Base-by-base conservation (phyloP, 768 basidiomycete species). In the Boletus vermiculosoides region DNA sequence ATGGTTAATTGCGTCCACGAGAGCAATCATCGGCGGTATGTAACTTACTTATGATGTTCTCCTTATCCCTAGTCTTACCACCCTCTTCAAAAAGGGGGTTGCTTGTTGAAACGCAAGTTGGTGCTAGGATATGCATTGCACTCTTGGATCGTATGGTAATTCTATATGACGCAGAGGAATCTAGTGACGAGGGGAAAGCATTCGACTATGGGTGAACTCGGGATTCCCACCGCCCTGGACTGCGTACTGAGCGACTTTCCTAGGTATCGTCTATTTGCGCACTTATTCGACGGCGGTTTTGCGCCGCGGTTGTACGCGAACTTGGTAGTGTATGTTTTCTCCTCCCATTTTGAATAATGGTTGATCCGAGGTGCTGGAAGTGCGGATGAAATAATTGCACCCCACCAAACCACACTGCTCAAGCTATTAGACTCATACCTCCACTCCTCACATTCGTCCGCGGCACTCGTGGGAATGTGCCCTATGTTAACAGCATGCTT, bases 351-450 rank as follows among this genome's bases (percentile, higher is more conserved):
- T 18, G 28, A 50, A 34, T 6, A 42, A 49, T 39, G 41, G 30
- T 50, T 66, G 13, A 57, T 53, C 54, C 41, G 58, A 55, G 39
- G 55, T 70, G 47, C 56, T 51, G 58, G 48, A 68, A 91, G 91
- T 56, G 58, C 73, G 23, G 83, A 81, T 45, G 92, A 94, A 73
- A 78, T 85, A 13, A 81, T 94, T 40, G 84, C 90, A 6, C 91
- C 93, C 0, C 86, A 89, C 62, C 94, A 96, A 70, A 92, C 86
- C 5, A 89, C 83, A n/a, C 74, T 96, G 12, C 82, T 97, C 56
- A 95, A 94, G 71, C 77, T 96, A 16, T 75, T 94, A 13, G 94
- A 96, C 68, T 89, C 92, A 2, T 88, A 91, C 66, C 76, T 94
- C 52, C 88, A 91, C 60, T 79, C 83, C 13, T 73, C 74, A 28